Evolutionary conservation across 345 rosid genomes (phyloP).

Genomic region (Cardamine resedifolia): DNA sequence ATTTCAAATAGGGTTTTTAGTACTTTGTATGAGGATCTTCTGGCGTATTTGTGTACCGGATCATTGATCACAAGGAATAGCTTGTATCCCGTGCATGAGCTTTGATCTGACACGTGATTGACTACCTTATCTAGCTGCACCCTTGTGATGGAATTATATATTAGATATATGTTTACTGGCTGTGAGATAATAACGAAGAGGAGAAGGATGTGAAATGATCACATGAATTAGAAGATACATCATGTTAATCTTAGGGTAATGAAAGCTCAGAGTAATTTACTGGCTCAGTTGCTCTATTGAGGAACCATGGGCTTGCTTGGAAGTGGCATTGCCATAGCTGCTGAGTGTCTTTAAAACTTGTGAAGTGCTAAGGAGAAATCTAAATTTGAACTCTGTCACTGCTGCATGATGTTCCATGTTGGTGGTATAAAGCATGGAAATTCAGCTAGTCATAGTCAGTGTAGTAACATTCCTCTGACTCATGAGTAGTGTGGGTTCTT

Average conservation of each 20-base stretch:
- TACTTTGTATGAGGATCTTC: background rate
- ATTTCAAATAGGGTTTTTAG: background rate
- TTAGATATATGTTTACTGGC: background rate
- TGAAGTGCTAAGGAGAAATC: slow-evolving; percentile 1
- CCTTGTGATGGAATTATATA: slow-evolving; percentile 7
- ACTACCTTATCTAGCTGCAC: background rate
- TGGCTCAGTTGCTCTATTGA: background rate
- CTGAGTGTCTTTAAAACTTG: background rate
- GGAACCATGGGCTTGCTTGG: background rate
- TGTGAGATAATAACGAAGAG: background rate
- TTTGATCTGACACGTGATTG: background rate
- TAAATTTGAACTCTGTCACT: background rate
- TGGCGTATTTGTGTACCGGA: background rate
- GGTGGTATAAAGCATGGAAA: slow-evolving; percentile 5
- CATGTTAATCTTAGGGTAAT: slow-evolving; percentile 10
- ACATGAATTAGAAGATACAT: background rate
- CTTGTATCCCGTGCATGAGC: background rate
- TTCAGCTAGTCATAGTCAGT: background rate
- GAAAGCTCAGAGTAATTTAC: background rate
- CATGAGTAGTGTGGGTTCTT: slow-evolving; percentile 7
- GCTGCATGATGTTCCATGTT: background rate
- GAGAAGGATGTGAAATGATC: background rate
- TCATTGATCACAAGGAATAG: background rate
- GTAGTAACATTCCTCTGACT: background rate
- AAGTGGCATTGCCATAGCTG: background rate